Evolutionary conservation across 371 early-diverging fungal genomes (phyloP), one percentile per base, ranked within the genome.

Genomic region (Dichotomocladium elegans): DNA sequence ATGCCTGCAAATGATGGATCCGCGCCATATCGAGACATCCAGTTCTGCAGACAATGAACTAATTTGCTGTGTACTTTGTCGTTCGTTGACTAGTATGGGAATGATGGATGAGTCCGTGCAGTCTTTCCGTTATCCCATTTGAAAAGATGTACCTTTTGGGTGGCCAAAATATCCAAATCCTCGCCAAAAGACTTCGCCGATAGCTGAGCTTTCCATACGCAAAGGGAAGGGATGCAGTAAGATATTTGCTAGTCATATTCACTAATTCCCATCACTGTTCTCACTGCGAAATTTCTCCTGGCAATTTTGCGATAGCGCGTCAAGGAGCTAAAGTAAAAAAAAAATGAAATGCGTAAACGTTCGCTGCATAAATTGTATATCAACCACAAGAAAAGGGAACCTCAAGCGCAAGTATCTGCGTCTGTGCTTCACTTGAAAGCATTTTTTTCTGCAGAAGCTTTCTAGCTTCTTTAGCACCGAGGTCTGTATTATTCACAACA

Each of bases 361-460:
- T 12, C 48, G 3, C 30, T 1, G 14, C 14, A 34, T 27, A 29
- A 9, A 33, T 24, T 27, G 29, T 15, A 15, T 24, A 26, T 3
- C 35, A 2, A 11, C 37, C 15, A 1, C 14, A 7, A 22, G 27
- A 28, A 29, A n/a, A 47, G 17, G 46, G 33, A 61, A 73, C 77
- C 57, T 72, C 69, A 4, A 77, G 58, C 9, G 66, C 64, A 22
- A 71, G 50, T 0, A 73, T 40, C 54, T 77, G 73, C 2, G 61
- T 65, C 17, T 65, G 63, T 4, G 69, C 58, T 5, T 66, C 56
- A 12, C 41, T 55, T 0, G 60, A 37, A 14, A 71, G 58, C 70
- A 77, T 64, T 33, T 77, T 77, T 42, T 73, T 77, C 35, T 77
- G 77, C n/a, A 77, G 55, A 9, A 68, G 57, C 33, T 77, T 77